A percentile compares a stretch with the other conserved stretches of the same genome.
These are phyloP conservation scores for Aspergillus sp. DNA, from an alignment of 2,329 filamentous ascomycete species.

Conservation along the genomic window DNA sequence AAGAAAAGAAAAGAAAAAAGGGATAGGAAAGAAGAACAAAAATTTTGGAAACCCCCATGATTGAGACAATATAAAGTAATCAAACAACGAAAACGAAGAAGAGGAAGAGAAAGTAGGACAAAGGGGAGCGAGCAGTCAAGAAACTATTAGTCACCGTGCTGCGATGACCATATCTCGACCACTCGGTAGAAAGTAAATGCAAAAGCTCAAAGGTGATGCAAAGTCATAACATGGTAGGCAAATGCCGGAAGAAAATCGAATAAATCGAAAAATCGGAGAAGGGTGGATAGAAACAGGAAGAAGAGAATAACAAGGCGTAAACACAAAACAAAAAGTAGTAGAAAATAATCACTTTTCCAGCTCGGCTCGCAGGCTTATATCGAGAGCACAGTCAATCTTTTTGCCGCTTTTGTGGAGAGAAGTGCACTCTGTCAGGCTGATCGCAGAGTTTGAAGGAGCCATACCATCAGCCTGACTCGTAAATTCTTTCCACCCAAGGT, in stretches of 20 bases:
- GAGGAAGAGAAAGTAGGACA: too few relatives aligned
- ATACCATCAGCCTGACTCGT: constrained; percentile 28
- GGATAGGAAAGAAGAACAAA: constrained; percentile 4
- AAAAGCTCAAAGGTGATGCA: constrained; percentile 3
- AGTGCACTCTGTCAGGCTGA: constrained; percentile 47
- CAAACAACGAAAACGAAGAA: constrained; percentile 8
- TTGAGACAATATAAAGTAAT: constrained; percentile 10
- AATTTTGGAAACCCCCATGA: constrained; percentile 24
- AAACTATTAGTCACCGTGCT: constrained; percentile 13
- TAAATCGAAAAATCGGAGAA: not conserved
- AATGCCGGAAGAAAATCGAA: not conserved
- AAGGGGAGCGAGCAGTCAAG: constrained; percentile 4
- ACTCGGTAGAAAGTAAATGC: constrained; percentile 17
- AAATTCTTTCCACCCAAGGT: constrained; percentile 41
- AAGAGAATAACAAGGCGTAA: constrained; percentile 10
- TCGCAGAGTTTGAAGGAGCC: constrained; percentile 45
- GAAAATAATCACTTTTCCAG: constrained; percentile 36
- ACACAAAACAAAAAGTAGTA: constrained; percentile 11
- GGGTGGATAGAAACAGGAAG: constrained; percentile 6
- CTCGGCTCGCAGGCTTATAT: constrained; percentile 43
- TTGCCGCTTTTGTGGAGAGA: constrained; percentile 50
- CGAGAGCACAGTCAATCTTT: constrained; percentile 47
- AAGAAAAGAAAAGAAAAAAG: not conserved
- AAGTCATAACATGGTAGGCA: constrained; percentile 1
- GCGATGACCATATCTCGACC: constrained; percentile 14